These are phyloP conservation scores for Stereum hirsutum DNA, from an alignment of 1,284 basidiomycete species.

Conservation along the genomic window DNA sequence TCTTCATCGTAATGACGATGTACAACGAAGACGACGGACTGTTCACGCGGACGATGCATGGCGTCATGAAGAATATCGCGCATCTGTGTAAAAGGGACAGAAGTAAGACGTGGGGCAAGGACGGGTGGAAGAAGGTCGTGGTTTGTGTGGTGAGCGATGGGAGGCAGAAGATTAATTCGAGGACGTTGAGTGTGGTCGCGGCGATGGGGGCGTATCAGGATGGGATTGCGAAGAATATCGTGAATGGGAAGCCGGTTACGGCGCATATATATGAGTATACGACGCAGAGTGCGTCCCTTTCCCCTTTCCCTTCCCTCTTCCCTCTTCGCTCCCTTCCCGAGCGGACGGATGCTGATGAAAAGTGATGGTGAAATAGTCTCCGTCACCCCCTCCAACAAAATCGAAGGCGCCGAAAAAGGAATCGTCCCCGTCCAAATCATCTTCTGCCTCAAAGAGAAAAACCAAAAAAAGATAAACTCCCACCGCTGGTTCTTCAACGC, in stretches of 20 bases:
- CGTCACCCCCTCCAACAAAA: slow-evolving; percentile 5
- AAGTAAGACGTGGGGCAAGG: slow-evolving; percentile 91
- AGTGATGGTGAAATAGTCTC: not conserved
- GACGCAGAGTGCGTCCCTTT: slow-evolving; percentile 53
- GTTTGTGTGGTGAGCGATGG: slow-evolving; percentile 96
- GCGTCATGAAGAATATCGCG: slow-evolving; percentile 88
- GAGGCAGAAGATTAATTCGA: slow-evolving; percentile 85
- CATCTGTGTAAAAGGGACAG: slow-evolving; percentile 92
- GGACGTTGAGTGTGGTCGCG: slow-evolving; percentile 88
- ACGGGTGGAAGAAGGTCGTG: slow-evolving; percentile 97
- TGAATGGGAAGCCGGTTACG: slow-evolving; percentile 83
- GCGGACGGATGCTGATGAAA: not conserved
- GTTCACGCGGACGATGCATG: slow-evolving; percentile 92
- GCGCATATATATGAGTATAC: slow-evolving; percentile 97
- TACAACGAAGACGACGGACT: slow-evolving; percentile 93
- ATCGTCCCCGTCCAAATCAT: slow-evolving; percentile 90
- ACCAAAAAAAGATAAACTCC: slow-evolving; percentile 94
- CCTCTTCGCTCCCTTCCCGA: no score
- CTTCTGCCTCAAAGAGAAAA: slow-evolving; percentile 91
- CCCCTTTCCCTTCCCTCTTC: slow-evolving; percentile 72
- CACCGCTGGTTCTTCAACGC: slow-evolving; percentile 97
- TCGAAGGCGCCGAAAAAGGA: slow-evolving; percentile 72
- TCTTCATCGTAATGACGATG: slow-evolving; percentile 96
- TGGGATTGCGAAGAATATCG: slow-evolving; percentile 83
- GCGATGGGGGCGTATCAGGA: slow-evolving; percentile 74